Base-by-base conservation (phyloP, 2,329 filamentous ascomycete species). In the Whalleya microplaca region DNA sequence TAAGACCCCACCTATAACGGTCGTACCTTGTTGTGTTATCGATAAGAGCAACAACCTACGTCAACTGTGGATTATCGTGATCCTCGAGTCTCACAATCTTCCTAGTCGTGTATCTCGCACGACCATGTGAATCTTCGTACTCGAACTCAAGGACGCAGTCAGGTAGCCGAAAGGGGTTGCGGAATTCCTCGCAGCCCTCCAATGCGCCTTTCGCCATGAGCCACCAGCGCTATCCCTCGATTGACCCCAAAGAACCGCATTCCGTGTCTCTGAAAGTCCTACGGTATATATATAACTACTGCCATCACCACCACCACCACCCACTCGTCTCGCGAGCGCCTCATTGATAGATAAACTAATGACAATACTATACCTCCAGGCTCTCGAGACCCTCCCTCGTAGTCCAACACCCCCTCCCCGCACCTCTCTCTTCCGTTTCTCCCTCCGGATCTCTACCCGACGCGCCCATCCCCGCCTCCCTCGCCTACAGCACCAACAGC, bases 361-460 rank as follows among this genome's bases (percentile, higher is more conserved):
- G 3, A 29, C 37, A 16, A 19, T 19, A n/a, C 9, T 41, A 23
- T 23, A 27, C n/a, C n/a, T n/a, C n/a, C 66, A 96, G 92, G 56
- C 84, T 98, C 56, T 96, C 93, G 0, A 88, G 91, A 14, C 92
- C 91, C 1, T 89, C 89, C 2, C 84, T 94, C 52, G 87, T 90
- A 41, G 78, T 84, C 9, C 90, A 92, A 68, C 84, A 89, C 64
- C 83, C 88, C 2, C 78, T 89, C 57, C 70, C 84, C 59, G 74
- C 77, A 27, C 75, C 77, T 1, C 66, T 75, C 10, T 75, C 77
- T 7, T 70, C 70, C 6, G 62, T 67, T 1, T 78, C 70, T 74
- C 78, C 51, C 74, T 70, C 70, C 6, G 62, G 67, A 2, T 78
- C 70, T 74, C 78, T 51, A 74, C 80, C 58, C 79, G 63, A 61